phyloP scores from a whole-genome alignment of 129 eudicot species.

The Oenanthe sinensis region DNA sequence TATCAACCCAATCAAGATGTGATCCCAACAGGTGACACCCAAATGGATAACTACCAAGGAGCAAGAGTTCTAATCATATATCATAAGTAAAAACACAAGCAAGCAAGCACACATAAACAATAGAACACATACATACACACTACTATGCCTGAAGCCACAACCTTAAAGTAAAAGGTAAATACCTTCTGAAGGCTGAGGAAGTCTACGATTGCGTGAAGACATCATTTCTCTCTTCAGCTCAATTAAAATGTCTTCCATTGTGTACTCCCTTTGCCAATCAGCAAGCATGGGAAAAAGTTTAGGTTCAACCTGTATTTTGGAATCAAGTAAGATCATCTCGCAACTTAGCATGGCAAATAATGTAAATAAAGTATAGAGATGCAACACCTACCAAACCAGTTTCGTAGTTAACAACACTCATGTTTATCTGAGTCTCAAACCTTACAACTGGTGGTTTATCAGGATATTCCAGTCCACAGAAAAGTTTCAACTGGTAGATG shows the following conservation, averaged over 20 bases:
- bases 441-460: constrained; percentile 35
- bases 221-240: constrained; percentile 74
- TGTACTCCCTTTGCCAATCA: constrained; percentile 71
- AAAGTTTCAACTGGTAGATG: constrained; percentile 41
- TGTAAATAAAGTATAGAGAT: not conserved
- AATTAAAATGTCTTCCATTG: constrained; percentile 71
- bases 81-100: not conserved
- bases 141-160: not conserved
- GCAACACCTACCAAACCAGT: constrained; percentile 53
- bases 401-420: constrained; percentile 34
- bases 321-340: constrained; percentile 12
- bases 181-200: constrained; percentile 85
- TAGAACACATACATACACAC: not conserved
- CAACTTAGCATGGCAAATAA: constrained; percentile 4
- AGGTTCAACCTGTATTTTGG: constrained; percentile 60
- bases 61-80: not conserved
- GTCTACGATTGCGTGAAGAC: constrained; percentile 69
- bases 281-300: constrained; percentile 71
- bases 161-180: not conserved
- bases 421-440: constrained; percentile 38
- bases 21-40: not conserved
- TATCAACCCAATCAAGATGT: not conserved
- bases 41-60: not conserved
- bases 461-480: constrained; percentile 40
- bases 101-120: not conserved